A percentile compares a stretch with the other conserved stretches of the same genome.
Conservation (phyloP, 108 stramenopile species). For the Pseudonitzschia pungens region DNA sequence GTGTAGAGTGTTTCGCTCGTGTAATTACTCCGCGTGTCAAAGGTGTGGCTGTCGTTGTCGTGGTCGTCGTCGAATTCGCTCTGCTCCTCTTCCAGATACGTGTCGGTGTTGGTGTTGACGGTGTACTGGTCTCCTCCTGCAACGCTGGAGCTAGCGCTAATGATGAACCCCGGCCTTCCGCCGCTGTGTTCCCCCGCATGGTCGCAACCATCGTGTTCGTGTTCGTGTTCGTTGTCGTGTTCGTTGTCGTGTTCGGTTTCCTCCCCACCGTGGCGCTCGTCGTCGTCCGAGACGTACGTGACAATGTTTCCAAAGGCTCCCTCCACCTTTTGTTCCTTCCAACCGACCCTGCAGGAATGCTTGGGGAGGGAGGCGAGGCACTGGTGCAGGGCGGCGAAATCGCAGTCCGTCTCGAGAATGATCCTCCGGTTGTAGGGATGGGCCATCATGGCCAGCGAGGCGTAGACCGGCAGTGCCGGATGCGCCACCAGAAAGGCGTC, state of each 20-base stretch:
- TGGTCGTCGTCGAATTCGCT: constrained; percentile 18
- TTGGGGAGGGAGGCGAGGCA: constrained; percentile 69
- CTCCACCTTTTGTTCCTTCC: constrained; percentile 54
- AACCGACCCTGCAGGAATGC: constrained; percentile 75
- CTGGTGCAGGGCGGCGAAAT: constrained; percentile 86
- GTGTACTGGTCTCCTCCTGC: background rate
- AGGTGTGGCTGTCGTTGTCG: constrained; percentile 8
- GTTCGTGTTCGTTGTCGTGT: too few relatives aligned
- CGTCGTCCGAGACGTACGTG: constrained; percentile 51
- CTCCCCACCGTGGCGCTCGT: constrained; percentile 37
- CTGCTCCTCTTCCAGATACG: constrained; percentile 14
- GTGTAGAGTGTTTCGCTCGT: background rate
- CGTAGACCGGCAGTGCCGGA: constrained; percentile 77
- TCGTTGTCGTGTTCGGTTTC: too few relatives aligned
- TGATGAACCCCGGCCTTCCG: too few relatives aligned
- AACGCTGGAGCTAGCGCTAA: constrained; percentile 31
- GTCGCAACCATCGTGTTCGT: too few relatives aligned
- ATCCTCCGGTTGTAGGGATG: constrained; percentile 76
- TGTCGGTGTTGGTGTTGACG: background rate
- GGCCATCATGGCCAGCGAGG: constrained; percentile 79
- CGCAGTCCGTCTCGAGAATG: constrained; percentile 79
- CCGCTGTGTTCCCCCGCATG: too few relatives aligned
- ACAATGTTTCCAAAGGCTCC: constrained; percentile 24
- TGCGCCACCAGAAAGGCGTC: constrained; percentile 87
- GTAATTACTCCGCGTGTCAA: constrained; percentile 2